phyloP scores from a whole-genome alignment of 352 stramenopile genomes.

The Pythium phragmiticola region DNA sequence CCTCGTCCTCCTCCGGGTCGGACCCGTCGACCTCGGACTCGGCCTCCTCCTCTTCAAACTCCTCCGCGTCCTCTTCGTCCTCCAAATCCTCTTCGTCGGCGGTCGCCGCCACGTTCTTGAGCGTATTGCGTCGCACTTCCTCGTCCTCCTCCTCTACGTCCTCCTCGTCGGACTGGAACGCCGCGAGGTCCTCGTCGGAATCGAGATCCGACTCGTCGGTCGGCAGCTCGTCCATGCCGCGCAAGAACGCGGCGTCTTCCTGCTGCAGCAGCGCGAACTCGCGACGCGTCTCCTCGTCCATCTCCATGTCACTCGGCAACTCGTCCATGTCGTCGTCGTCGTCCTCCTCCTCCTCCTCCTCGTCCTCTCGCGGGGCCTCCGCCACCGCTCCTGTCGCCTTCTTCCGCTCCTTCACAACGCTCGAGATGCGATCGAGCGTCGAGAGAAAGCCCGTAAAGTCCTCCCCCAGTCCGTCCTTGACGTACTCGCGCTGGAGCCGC shows the following conservation, averaged over 20 bases:
- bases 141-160: slow-evolving; percentile 34
- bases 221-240: slow-evolving; percentile 81
- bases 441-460: slow-evolving; percentile 82
- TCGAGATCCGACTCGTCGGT: slow-evolving; percentile 81
- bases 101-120: slow-evolving; percentile 45
- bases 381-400: slow-evolving; percentile 15
- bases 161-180: slow-evolving; percentile 68
- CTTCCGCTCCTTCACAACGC: slow-evolving; percentile 58
- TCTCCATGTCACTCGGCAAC: slow-evolving; percentile 49
- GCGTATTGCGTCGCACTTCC: slow-evolving; percentile 49
- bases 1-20: slow-evolving; percentile 21
- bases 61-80: slow-evolving; percentile 14
- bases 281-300: slow-evolving; percentile 77
- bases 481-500: slow-evolving; percentile 77
- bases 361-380: slow-evolving; percentile 23
- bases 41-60: slow-evolving; percentile 22
- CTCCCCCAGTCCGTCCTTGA: slow-evolving; percentile 73
- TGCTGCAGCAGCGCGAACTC: slow-evolving; percentile 76
- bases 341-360: slow-evolving; percentile 19
- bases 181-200: slow-evolving; percentile 57
- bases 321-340: slow-evolving; percentile 27
- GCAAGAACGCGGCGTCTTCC: slow-evolving; percentile 81
- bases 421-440: slow-evolving; percentile 74
- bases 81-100: slow-evolving; percentile 12
- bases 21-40: slow-evolving; percentile 11